Conservation (phyloP, 2,329 filamentous ascomycete genomes). For the Botrytis aclada region DNA sequence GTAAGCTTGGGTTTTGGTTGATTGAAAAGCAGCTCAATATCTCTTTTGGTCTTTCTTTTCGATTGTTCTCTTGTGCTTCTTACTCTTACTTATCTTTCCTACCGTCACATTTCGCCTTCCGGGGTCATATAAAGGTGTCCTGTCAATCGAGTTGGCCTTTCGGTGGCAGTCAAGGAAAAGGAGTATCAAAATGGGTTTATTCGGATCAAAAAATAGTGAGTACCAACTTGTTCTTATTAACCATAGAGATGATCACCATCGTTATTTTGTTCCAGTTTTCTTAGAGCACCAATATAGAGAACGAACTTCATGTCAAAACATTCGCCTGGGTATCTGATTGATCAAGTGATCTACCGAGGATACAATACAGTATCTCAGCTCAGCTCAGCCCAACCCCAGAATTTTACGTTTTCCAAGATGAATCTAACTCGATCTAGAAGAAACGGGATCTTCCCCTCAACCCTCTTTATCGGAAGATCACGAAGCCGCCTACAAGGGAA, state of each 20-base stretch:
- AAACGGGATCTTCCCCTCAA: slow-evolving; percentile 6
- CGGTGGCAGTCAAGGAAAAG: not conserved
- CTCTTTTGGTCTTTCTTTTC: not conserved
- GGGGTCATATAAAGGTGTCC: not conserved
- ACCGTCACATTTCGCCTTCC: not conserved
- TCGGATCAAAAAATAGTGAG: slow-evolving; percentile 13
- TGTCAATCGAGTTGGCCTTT: slow-evolving; percentile 12
- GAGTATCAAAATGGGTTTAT: slow-evolving; percentile 1
- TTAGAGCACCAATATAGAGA: not conserved
- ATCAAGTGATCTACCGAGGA: not conserved
- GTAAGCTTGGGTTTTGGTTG: not conserved
- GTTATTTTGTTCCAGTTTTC: not conserved
- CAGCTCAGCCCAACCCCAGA: not conserved
- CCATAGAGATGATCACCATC: not conserved
- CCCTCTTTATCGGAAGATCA: slow-evolving; percentile 17
- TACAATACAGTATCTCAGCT: not conserved
- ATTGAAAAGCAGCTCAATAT: slow-evolving; percentile 8
- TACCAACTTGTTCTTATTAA: not conserved
- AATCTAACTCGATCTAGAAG: slow-evolving; percentile 1
- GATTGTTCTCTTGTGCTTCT: not conserved
- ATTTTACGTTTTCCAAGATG: not conserved
- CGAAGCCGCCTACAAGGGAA: slow-evolving; percentile 28
- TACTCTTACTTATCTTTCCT: not conserved
- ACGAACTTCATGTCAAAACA: not conserved
- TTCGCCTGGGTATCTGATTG: not conserved